Evolutionary conservation across 495 filamentous ascomycete genomes (phyloP).

Genomic region (Pseudoneurospora amorphoporcata): DNA sequence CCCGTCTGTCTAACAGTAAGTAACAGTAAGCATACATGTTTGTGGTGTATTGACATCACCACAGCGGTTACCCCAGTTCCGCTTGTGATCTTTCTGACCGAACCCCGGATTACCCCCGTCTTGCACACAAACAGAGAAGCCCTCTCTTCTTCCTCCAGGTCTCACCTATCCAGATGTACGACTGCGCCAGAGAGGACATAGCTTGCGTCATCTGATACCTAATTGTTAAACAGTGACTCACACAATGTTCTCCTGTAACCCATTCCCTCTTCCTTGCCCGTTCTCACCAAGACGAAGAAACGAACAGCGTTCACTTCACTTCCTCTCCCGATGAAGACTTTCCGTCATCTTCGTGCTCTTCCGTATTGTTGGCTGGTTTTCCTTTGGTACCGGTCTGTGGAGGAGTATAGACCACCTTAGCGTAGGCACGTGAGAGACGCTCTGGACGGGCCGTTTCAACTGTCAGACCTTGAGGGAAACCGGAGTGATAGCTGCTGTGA

Average conservation of each 20-base stretch:
- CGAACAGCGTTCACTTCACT: neutral
- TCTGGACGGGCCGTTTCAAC: conserved; percentile 2
- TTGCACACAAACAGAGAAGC: neutral
- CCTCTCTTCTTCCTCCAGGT: neutral
- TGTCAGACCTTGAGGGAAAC: neutral
- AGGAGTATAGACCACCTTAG: conserved; percentile 6
- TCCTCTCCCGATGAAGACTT: neutral
- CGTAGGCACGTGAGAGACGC: conserved; percentile 8
- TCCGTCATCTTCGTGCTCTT: neutral
- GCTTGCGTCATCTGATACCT: neutral
- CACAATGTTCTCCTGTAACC: neutral
- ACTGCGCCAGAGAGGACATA: neutral
- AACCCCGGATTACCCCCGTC: neutral
- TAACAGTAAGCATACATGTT: neutral
- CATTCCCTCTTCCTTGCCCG: neutral
- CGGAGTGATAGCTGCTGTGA: neutral
- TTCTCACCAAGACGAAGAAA: neutral
- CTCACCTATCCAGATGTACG: neutral
- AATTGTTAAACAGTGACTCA: neutral
- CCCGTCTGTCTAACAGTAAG: neutral
- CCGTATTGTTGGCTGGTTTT: neutral
- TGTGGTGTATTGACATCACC: neutral
- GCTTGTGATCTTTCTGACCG: neutral
- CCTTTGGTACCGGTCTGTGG: neutral
- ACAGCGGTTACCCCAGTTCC: neutral